Conservation (phyloP, 768 basidiomycete species). For the Mycena floridula region DNA sequence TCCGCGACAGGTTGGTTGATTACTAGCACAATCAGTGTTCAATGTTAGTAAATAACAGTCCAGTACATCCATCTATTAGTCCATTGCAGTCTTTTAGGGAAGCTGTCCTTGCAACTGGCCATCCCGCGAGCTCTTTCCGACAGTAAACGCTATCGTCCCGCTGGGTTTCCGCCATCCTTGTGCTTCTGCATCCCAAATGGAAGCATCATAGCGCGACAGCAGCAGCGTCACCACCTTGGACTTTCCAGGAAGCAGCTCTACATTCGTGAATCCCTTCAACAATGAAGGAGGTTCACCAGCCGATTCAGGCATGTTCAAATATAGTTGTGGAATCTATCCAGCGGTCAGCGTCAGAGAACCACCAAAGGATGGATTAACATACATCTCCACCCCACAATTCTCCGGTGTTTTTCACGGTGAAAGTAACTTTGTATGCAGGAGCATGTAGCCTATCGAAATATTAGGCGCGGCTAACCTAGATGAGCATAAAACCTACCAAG, state of each 20-base stretch:
- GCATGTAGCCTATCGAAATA: slow-evolving; percentile 64
- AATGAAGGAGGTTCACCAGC: slow-evolving; percentile 70
- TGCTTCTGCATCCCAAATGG: slow-evolving; percentile 66
- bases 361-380: slow-evolving; percentile 8
- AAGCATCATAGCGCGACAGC: slow-evolving; percentile 65
- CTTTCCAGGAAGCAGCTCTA: slow-evolving; percentile 43
- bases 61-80: not conserved
- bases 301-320: slow-evolving; percentile 60
- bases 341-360: not conserved
- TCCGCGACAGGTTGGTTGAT: no score
- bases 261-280: slow-evolving; percentile 63
- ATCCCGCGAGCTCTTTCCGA: slow-evolving; percentile 72
- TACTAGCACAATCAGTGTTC: no score
- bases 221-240: slow-evolving; percentile 42
- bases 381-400: slow-evolving; percentile 59
- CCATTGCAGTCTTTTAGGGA: not conserved
- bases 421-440: slow-evolving; percentile 56
- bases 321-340: slow-evolving; percentile 65
- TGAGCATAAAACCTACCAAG: slow-evolving; percentile 35
- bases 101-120: slow-evolving; percentile 39
- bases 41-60: not conserved
- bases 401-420: slow-evolving; percentile 64
- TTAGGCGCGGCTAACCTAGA: not conserved
- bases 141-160: slow-evolving; percentile 54
- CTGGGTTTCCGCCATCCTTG: slow-evolving; percentile 73